Base-by-base conservation (phyloP, 306 rosid genomes). In the Carpinus fangiana region DNA sequence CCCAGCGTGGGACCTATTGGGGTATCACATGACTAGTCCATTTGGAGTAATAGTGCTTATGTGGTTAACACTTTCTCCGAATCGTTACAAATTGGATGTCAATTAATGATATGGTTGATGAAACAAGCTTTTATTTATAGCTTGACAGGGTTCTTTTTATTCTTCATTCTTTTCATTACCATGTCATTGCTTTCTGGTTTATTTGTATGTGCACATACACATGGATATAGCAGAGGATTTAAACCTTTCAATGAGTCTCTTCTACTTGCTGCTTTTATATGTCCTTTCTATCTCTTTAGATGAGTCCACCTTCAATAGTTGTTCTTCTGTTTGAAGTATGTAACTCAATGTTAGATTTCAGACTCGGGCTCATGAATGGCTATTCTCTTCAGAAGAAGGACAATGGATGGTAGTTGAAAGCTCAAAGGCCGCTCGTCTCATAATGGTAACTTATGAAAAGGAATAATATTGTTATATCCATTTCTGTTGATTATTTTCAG, bases 391-490 rank as follows among this genome's bases (percentile, higher is more conserved):
- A 65, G 96, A 91, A 88, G 98, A 95, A 82, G 98, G 98, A 61
- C 97, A 92, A 79, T 95, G 98, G 98, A 86, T 86, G 95, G 93
- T 95, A 16, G 98, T 92, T 70, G 94, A 88, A 83, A 91, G 95
- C 84, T 88, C 98, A 62, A 90, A 91, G 84, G 89, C 98, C 43
- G 93, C 97, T 85, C 97, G 98, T 66, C 95, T 95, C 16, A 84
- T 92, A 81, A 90, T 92, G 98, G 98, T 95, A 88, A 52, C 31
- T 60, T 64, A 57, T 72, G n/a, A 53, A 18, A 54, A 21, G 13
- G 34, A 43, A 12, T 57, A n/a, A 75, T 48, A 43, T 70, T 76
- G 7, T 51, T 17, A 36, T 67, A 61, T 60, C 48, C 10, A 57
- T 72, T 76, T 36, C 55, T 14, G 28, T 64, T 31, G 54, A 56